phyloP scores from a whole-genome alignment of 2,329 filamentous ascomycete species.

The Samsoniella hepiali region DNA sequence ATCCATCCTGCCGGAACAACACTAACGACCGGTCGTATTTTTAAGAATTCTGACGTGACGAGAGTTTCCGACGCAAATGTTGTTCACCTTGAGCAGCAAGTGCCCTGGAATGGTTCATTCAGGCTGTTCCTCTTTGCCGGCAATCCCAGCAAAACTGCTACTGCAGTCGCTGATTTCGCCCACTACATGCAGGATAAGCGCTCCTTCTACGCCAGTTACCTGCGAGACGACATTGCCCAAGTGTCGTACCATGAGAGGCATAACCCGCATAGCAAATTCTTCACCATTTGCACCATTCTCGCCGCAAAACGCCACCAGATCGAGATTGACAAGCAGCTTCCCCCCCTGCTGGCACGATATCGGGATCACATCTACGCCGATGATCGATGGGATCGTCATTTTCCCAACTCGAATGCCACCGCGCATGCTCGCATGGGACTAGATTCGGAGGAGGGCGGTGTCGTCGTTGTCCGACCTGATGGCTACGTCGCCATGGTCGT shows the following conservation, averaged over 20 bases:
- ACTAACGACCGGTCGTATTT: conserved; percentile 69
- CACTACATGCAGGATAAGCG: conserved; percentile 58
- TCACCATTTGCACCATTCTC: conserved; percentile 75
- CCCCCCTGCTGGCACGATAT: conserved; percentile 69
- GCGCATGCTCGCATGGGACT: conserved; percentile 88
- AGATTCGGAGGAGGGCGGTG: conserved; percentile 66
- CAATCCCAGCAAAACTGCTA: conserved; percentile 52
- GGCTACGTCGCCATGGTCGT: conserved; percentile 81
- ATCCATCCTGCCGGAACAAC: conserved; percentile 65
- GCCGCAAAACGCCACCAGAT: conserved; percentile 64
- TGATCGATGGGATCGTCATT: conserved; percentile 69
- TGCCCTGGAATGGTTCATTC: conserved; percentile 85
- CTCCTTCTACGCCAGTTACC: conserved; percentile 70
- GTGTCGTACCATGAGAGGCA: conserved; percentile 76
- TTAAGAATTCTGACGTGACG: conserved; percentile 78
- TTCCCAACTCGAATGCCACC: conserved; percentile 66
- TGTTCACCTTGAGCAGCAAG: conserved; percentile 84
- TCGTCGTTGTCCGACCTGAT: conserved; percentile 82
- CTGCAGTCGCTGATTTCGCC: conserved; percentile 69
- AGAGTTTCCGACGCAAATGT: conserved; percentile 85
- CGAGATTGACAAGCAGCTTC: conserved; percentile 69
- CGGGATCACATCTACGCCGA: conserved; percentile 83
- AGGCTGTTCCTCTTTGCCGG: conserved; percentile 86
- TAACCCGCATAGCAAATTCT: conserved; percentile 81
- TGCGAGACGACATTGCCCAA: conserved; percentile 55